Base-by-base conservation (phyloP, 2,329 filamentous ascomycete genomes). In the Paecilomyces variotii region DNA sequence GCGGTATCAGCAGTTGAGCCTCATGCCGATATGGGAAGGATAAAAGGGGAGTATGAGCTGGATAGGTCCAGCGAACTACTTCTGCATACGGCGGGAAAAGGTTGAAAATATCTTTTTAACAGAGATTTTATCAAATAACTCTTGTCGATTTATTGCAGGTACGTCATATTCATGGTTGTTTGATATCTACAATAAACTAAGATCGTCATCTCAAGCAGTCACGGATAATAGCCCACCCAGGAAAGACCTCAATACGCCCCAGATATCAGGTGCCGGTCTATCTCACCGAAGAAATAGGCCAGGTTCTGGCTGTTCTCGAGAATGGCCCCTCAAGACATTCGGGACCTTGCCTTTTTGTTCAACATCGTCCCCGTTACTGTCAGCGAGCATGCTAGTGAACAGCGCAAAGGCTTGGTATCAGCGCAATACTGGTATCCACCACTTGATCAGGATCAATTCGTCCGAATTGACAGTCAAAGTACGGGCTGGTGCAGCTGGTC, bases 401-500 rank as follows among this genome's bases (percentile, higher is more conserved):
- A 9, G 2, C 56, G 53, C 1, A 25, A 10, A 25, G 28, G 34
- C 26, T 30, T 9, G 14, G 12, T 12, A 3, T 25, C 25, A 30
- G n/a, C 39, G 4, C 2, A 24, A 0, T 32, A 55, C 34, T 60
- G 58, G 58, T 52, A 24, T 12, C 58, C 58, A 53, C 58, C 58
- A 10, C 6, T 14, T n/a, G 35, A 30, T 2, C 49, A 25, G 4
- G 25, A 25, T 11, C 5, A 51, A 25, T 60, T 58, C 25, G 14
- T 2, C 4, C 49, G n/a, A 24, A 51, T 57, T n/a, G 11, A 28
- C 11, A 3, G 4, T 12, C 35, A 59, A 34, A 54, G 55, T 26
- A 59, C 58, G 10, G 58, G 58, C 12, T 59, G 58, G 58, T 54
- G 52, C 50, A 53, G 25, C 11, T 59, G 58, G 58, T 56, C 55